Base-by-base conservation (phyloP, 2,329 filamentous ascomycete genomes). In the Alternaria dauci region DNA sequence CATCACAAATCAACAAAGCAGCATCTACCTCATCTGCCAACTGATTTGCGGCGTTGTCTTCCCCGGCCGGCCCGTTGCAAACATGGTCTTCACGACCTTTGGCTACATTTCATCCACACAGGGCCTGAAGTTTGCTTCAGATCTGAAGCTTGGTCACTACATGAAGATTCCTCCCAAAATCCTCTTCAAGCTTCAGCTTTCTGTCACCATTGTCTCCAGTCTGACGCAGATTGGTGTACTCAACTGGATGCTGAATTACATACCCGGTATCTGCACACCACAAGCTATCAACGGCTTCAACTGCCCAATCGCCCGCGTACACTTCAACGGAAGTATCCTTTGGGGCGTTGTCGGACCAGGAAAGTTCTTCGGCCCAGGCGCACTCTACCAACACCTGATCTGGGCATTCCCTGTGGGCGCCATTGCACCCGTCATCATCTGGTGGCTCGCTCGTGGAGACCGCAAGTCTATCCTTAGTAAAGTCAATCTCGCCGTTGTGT, bases 51-150 rank as follows among this genome's bases (percentile, higher is more conserved):
- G 93, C 55, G 88, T 87, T 52, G 84, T 93, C 16, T 96, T 96
- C 75, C 92, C 92, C 0, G 93, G 93, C 28, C 89, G 91, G 1
- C 93, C 93, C 1, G 91, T 96, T 11, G 93, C 92, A 52, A 95
- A 96, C 78, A 96, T 96, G 93, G 91, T 96, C 36, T 96, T 96
- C 71, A 92, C 94, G 48, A 95, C 92, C 0, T 96, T 95, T 75
- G 92, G 92, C 63, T 96, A 95, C 60, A 95, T 95, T 73, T 93
- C 91, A 5, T 94, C 91, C 0, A 91, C 92, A 0, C 93, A 96
- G 80, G 93, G 93, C 28, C 90, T 96, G 76, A 95, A 96, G 74
- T 96, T 96, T 74, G 90, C 91, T 1, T 89, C 91, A 2, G 93
- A 96, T 76, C 84, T 96, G 52, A 96, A 96, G 78, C 86, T 96